Percentiles rank a stretch among this genome's conserved stretches.
Evolutionary conservation across 2,329 filamentous ascomycete species (phyloP).

Genomic region (Diplodia mutila): DNA sequence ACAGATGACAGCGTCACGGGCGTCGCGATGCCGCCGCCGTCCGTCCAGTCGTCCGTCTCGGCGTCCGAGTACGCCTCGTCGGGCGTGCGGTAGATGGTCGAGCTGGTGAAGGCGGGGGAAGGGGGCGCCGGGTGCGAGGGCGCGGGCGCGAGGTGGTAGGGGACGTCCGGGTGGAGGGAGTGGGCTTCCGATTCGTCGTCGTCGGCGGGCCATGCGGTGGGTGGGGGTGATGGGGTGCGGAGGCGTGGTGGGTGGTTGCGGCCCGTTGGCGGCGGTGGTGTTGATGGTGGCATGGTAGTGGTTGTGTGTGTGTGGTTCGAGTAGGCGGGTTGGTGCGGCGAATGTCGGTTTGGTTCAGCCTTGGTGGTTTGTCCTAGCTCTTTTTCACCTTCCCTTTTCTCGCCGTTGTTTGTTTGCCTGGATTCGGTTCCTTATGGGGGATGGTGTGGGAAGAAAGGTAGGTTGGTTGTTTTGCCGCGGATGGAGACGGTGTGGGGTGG

Average conservation of each 20-base stretch:
- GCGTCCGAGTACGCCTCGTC: conserved; percentile 13
- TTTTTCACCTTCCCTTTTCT: neutral
- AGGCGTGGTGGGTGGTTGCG: neutral
- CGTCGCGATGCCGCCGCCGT: conserved; percentile 5
- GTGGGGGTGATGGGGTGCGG: neutral
- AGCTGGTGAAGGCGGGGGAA: conserved; percentile 17
- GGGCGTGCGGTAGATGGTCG: conserved; percentile 7
- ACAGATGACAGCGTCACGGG: conserved; percentile 12
- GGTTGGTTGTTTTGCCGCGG: neutral
- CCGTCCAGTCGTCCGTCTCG: neutral
- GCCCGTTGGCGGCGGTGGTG: neutral
- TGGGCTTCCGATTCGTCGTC: neutral
- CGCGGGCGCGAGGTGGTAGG: neutral
- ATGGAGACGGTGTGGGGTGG: neutral
- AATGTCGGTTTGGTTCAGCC: no score
- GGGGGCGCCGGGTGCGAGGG: conserved; percentile 6
- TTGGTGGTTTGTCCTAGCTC: neutral
- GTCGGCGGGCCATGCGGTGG: neutral
- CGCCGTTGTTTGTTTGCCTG: no score
- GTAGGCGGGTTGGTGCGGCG: neutral
- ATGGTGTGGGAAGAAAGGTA: neutral
- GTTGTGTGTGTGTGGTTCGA: neutral
- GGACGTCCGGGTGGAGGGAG: neutral
- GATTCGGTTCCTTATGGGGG: no score
- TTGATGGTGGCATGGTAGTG: neutral